phyloP scores from a whole-genome alignment of 106 monocot genomes.

The Xerophyta viscosa region DNA sequence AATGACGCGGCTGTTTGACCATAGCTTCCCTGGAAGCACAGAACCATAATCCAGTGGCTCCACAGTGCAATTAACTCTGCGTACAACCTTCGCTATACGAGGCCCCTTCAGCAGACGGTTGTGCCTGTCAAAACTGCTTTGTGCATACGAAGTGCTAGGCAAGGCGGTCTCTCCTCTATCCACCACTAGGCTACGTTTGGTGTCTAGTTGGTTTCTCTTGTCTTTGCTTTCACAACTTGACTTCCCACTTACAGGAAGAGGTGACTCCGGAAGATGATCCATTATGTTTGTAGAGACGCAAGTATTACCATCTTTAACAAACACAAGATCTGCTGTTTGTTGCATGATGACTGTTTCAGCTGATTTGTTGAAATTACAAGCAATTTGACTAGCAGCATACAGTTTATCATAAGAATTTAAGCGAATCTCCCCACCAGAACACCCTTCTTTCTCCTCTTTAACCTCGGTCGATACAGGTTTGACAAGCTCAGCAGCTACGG shows the following conservation, averaged over 20 bases:
- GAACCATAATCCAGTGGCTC: constrained; percentile 63
- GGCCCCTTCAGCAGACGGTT: constrained; percentile 50
- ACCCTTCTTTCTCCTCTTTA: constrained; percentile 11
- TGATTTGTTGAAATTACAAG: constrained; percentile 4
- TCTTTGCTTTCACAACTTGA: constrained; percentile 16
- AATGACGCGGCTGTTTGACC: constrained; percentile 70
- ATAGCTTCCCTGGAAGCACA: constrained; percentile 52
- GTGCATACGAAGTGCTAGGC: constrained; percentile 14
- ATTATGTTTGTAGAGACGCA: background rate
- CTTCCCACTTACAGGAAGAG: constrained; percentile 9
- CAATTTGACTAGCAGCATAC: background rate
- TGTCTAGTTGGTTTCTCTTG: constrained; percentile 8
- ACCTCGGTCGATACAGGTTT: background rate
- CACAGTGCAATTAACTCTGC: constrained; percentile 48
- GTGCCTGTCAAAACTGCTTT: constrained; percentile 17
- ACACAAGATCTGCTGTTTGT: constrained; percentile 6
- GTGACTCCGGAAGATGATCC: constrained; percentile 1
- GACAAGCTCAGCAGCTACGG: constrained; percentile 1
- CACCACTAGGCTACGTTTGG: background rate
- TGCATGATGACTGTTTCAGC: constrained; percentile 2
- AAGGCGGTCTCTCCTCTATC: constrained; percentile 22
- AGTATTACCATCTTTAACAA: constrained; percentile 15
- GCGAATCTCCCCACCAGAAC: background rate
- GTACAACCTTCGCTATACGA: constrained; percentile 62
- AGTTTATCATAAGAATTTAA: constrained; percentile 4